These are phyloP conservation scores for Pseudocercospora vitis DNA, from an alignment of 2,329 filamentous ascomycete genomes.

Conservation along the genomic window DNA sequence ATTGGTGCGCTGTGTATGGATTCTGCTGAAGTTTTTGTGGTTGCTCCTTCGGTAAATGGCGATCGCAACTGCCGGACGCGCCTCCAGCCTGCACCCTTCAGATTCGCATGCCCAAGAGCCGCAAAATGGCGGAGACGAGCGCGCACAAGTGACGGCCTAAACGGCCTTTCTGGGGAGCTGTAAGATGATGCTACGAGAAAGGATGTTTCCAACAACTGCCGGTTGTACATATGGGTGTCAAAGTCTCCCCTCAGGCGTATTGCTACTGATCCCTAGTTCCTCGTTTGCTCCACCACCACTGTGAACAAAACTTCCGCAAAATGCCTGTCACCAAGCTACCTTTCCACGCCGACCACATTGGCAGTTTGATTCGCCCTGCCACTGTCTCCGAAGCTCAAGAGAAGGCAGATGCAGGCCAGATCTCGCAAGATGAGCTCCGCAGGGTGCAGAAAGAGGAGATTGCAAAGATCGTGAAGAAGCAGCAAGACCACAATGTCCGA, in stretches of 20 bases:
- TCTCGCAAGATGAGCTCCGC: slow-evolving; percentile 57
- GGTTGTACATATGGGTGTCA: neutral
- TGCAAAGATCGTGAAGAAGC: slow-evolving; percentile 63
- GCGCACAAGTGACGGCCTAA: neutral
- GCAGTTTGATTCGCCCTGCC: slow-evolving; percentile 67
- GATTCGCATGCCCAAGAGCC: slow-evolving; percentile 1
- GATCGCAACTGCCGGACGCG: slow-evolving; percentile 5
- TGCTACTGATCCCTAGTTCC: slow-evolving; percentile 1
- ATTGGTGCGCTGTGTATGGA: too few species aligned
- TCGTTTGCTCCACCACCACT: neutral
- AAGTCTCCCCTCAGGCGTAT: neutral
- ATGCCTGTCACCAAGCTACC: slow-evolving; percentile 50
- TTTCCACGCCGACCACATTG: slow-evolving; percentile 72
- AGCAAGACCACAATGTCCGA: slow-evolving; percentile 62
- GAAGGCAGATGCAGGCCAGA: slow-evolving; percentile 56
- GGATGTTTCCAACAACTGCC: slow-evolving; percentile 3
- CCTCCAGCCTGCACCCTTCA: neutral
- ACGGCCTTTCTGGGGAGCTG: neutral
- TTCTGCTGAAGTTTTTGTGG: too few species aligned
- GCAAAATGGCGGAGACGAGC: slow-evolving; percentile 3
- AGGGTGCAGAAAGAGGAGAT: slow-evolving; percentile 66
- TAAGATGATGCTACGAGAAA: neutral
- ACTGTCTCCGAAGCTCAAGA: slow-evolving; percentile 61
- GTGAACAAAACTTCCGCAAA: slow-evolving; percentile 7
- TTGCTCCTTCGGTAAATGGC: slow-evolving; percentile 5